Conservation (phyloP, 176 grass and related monocot genomes). For the Rhynchospora tenuis region DNA sequence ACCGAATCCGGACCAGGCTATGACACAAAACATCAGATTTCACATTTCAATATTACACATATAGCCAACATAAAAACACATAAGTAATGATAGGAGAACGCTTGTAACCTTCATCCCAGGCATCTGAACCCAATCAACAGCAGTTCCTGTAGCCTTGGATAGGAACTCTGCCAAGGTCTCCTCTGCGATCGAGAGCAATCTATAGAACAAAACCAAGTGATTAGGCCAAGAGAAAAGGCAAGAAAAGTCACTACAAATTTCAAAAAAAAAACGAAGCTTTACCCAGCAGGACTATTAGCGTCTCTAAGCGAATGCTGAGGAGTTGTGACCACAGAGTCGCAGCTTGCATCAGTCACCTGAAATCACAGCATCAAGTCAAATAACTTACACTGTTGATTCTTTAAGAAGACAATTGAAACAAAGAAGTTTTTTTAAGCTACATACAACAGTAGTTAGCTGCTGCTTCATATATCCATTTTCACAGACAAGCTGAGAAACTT, state of each 20-base stretch:
- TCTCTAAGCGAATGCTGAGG: slow-evolving; percentile 65
- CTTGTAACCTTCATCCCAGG: slow-evolving; percentile 90
- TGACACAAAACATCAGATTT: neutral
- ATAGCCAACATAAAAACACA: neutral
- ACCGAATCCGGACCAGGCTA: slow-evolving; percentile 99
- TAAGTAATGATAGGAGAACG: neutral
- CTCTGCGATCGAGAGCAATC: slow-evolving; percentile 93
- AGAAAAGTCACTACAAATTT: no score
- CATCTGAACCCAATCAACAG: slow-evolving; percentile 99
- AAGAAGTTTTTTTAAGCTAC: no score
- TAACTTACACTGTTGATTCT: no score
- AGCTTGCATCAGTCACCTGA: slow-evolving; percentile 97
- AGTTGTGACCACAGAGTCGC: slow-evolving; percentile 92
- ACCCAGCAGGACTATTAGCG: slow-evolving; percentile 97
- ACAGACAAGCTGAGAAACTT: slow-evolving; percentile 80
- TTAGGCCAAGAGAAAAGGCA: no score
- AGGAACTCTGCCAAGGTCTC: slow-evolving; percentile 98
- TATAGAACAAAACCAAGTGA: slow-evolving; percentile 8
- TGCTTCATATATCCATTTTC: slow-evolving; percentile 71
- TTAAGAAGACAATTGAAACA: no score
- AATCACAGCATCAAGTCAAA: no score
- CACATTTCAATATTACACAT: neutral
- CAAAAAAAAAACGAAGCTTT: slow-evolving; percentile 1
- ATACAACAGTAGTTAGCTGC: no score
- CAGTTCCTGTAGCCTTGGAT: slow-evolving; percentile 94